A percentile compares a stretch with the other conserved stretches of the same genome.
These are phyloP conservation scores for Ustilago bromivora DNA, from an alignment of 1,284 basidiomycete species.

Conservation along the genomic window DNA sequence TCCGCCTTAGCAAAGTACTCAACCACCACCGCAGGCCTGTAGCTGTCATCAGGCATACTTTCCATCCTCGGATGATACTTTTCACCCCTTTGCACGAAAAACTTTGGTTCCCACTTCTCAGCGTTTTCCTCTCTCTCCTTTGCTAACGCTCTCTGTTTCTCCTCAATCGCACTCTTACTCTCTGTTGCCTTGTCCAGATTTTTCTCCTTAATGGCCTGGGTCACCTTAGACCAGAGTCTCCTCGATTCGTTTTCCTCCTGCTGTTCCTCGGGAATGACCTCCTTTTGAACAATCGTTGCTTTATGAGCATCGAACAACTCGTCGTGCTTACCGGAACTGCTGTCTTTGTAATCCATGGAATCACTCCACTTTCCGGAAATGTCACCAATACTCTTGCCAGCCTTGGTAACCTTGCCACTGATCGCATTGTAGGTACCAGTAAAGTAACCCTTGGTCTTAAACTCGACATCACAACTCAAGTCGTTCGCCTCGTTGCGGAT, in stretches of 20 bases:
- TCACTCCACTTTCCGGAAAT: conserved; percentile 91
- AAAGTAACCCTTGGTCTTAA: conserved; percentile 99
- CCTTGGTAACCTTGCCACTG: conserved; percentile 81
- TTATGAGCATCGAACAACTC: conserved; percentile 86
- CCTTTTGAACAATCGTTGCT: conserved; percentile 81
- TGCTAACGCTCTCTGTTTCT: conserved; percentile 87
- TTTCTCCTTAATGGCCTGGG: conserved; percentile 84
- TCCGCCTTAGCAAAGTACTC: conserved; percentile 51
- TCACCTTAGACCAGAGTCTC: conserved; percentile 83
- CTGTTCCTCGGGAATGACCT: conserved; percentile 83
- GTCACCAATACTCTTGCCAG: conserved; percentile 82
- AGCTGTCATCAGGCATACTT: conserved; percentile 46
- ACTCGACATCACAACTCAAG: conserved; percentile 86
- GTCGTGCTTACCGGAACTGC: conserved; percentile 75
- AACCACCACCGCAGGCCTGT: conserved; percentile 43
- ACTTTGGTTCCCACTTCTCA: conserved; percentile 78
- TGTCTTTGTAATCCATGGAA: conserved; percentile 85
- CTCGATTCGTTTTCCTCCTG: conserved; percentile 91
- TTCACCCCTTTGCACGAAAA: conserved; percentile 79
- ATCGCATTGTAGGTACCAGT: conserved; percentile 95
- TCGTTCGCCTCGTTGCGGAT: conserved; percentile 85
- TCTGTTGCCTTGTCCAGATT: conserved; percentile 95
- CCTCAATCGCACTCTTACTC: conserved; percentile 90
- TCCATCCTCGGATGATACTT: conserved; percentile 63
- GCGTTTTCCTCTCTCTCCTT: conserved; percentile 81